Evolutionary conservation across 805 yeast species (phyloP).

Genomic region (Myxozyma vanderwaltii): DNA sequence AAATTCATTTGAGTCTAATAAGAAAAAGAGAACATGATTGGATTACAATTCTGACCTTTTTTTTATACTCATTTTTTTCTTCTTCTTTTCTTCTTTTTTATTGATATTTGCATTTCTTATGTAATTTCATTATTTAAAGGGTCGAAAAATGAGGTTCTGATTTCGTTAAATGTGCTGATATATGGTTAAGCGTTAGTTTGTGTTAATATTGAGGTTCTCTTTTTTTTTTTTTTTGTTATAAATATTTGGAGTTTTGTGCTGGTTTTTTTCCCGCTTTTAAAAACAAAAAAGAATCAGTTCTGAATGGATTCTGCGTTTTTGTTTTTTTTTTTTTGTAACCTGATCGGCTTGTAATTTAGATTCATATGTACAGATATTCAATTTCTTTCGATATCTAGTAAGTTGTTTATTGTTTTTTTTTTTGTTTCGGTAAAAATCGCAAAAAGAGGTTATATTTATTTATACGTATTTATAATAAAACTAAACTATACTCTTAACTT

Average conservation of each 20-base stretch:
- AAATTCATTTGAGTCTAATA: constrained; percentile 47
- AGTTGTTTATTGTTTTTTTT: background rate
- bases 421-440: too few relatives aligned
- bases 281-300: background rate
- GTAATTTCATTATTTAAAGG: too few relatives aligned
- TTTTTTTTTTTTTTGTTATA: background rate
- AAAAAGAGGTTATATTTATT: too few relatives aligned
- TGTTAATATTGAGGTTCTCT: background rate
- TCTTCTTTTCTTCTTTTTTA: background rate
- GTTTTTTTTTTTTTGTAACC: background rate
- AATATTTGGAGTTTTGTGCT: constrained; percentile 5
- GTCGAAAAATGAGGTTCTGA: too few relatives aligned
- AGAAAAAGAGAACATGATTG: constrained; percentile 18
- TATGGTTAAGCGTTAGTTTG: background rate
- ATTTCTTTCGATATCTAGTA: too few relatives aligned
- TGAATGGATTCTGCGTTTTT: background rate
- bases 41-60: background rate
- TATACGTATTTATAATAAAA: too few relatives aligned
- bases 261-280: background rate
- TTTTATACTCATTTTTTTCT: background rate
- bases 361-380: background rate
- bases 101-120: background rate
- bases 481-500: too few relatives aligned
- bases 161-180: background rate
- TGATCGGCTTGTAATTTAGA: background rate